These are phyloP conservation scores for Coleophoma cylindrospora DNA, from an alignment of 2,329 filamentous ascomycete genomes.

Conservation along the genomic window DNA sequence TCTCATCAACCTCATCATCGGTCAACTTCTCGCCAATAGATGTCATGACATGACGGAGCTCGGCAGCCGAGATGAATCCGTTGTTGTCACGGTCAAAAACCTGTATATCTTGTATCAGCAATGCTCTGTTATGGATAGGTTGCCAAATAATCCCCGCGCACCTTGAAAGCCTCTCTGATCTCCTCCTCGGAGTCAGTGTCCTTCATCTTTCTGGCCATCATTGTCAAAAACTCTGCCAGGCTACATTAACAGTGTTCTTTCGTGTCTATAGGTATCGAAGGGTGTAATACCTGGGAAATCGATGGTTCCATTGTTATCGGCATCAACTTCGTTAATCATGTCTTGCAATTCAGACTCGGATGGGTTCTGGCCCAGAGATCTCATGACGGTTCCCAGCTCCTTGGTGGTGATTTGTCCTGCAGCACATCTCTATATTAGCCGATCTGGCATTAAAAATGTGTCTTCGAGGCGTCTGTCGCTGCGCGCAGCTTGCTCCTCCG, in stretches of 20 bases:
- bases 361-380: constrained; percentile 83
- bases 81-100: constrained; percentile 89
- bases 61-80: constrained; percentile 83
- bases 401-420: constrained; percentile 88
- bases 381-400: constrained; percentile 86
- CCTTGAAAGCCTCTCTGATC: constrained; percentile 86
- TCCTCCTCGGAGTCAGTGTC: constrained; percentile 89
- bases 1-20: constrained; percentile 87
- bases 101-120: constrained; percentile 29
- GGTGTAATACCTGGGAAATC: constrained; percentile 72
- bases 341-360: constrained; percentile 87
- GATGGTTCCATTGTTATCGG: constrained; percentile 89
- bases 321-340: constrained; percentile 92
- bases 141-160: constrained; percentile 26
- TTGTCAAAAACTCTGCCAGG: constrained; percentile 73
- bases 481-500: too few species aligned
- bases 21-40: constrained; percentile 89
- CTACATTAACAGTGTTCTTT: too few species aligned
- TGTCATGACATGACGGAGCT: constrained; percentile 87
- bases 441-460: too few species aligned
- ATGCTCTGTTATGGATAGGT: too few species aligned
- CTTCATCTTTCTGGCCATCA: constrained; percentile 96
- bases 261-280: too few species aligned
- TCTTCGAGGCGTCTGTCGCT: too few species aligned
- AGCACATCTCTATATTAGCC: constrained; percentile 11